Conservation (phyloP, 495 filamentous ascomycete species). For the Aspergillus sclerotioniger region DNA sequence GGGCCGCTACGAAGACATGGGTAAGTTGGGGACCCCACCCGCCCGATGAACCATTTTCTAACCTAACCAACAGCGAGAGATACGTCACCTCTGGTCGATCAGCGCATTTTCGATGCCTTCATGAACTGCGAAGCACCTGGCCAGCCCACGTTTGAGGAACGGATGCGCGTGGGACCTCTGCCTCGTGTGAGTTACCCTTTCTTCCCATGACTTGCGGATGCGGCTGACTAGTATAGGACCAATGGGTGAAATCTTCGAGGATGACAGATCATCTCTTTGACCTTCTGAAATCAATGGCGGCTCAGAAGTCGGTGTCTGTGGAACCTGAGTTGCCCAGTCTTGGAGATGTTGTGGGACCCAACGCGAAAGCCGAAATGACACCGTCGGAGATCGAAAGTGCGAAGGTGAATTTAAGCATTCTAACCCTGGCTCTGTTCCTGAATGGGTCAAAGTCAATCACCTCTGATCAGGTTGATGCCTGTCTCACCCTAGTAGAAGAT, state of each 20-base stretch:
- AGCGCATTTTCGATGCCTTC: conserved; percentile 40
- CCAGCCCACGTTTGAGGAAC: conserved; percentile 41
- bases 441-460: conserved; percentile 36
- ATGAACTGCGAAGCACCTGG: conserved; percentile 44
- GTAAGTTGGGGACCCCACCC: conserved; percentile 22
- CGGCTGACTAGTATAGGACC: conserved; percentile 26
- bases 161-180: conserved; percentile 38
- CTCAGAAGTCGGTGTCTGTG: conserved; percentile 33
- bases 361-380: conserved; percentile 34
- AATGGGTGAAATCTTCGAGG: conserved; percentile 38
- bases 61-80: conserved; percentile 30
- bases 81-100: conserved; percentile 27
- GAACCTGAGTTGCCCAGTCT: conserved; percentile 30
- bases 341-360: conserved; percentile 23
- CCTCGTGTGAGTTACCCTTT: conserved; percentile 33
- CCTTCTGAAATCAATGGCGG: conserved; percentile 30
- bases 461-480: conserved; percentile 30
- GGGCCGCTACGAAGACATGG: conserved; percentile 35
- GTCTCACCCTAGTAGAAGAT: conserved; percentile 33
- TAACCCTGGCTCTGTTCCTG: conserved; percentile 36
- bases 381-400: conserved; percentile 30
- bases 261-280: conserved; percentile 38
- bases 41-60: not conserved
- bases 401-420: conserved; percentile 31
- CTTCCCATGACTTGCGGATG: not conserved